phyloP scores from a whole-genome alignment of 2,329 filamentous ascomycete species.

The Fusarium solani-melongenae region DNA sequence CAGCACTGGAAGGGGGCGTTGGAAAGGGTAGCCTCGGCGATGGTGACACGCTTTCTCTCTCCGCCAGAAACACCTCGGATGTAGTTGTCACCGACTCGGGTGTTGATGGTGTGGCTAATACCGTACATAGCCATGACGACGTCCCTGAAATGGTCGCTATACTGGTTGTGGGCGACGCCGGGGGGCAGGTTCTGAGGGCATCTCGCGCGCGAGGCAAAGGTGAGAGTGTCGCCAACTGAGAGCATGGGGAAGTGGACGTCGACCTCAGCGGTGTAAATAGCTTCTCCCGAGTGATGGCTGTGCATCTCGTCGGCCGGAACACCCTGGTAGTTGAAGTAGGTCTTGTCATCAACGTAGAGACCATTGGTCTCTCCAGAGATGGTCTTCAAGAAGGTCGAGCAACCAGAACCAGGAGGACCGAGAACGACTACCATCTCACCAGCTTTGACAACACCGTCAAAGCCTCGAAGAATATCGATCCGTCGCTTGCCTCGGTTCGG shows the following conservation, averaged over 20 bases:
- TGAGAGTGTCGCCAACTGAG: background rate
- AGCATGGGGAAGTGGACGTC: background rate
- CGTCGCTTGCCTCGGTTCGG: slow-evolving; percentile 25
- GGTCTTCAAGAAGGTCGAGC: slow-evolving; percentile 83
- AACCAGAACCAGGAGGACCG: slow-evolving; percentile 75
- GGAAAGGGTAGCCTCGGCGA: slow-evolving; percentile 75
- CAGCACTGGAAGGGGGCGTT: slow-evolving; percentile 55
- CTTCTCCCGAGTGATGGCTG: slow-evolving; percentile 71
- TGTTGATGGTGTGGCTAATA: slow-evolving; percentile 78
- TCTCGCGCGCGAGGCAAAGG: slow-evolving; percentile 39
- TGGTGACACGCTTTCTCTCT: slow-evolving; percentile 81
- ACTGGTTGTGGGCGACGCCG: slow-evolving; percentile 62
- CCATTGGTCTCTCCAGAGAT: slow-evolving; percentile 83
- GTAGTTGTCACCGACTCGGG: slow-evolving; percentile 75
- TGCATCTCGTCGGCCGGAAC: slow-evolving; percentile 77
- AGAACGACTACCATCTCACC: slow-evolving; percentile 80
- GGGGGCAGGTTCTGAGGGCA: slow-evolving; percentile 70
- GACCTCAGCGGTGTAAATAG: slow-evolving; percentile 79
- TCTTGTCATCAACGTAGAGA: slow-evolving; percentile 73
- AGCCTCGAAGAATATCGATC: slow-evolving; percentile 65
- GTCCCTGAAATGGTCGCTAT: slow-evolving; percentile 68
- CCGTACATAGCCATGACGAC: slow-evolving; percentile 74
- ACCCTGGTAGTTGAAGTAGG: slow-evolving; percentile 78
- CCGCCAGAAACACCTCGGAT: slow-evolving; percentile 80
- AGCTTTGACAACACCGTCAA: slow-evolving; percentile 72